phyloP scores from a whole-genome alignment of 495 filamentous ascomycete genomes.

The Penicillium manginii region DNA sequence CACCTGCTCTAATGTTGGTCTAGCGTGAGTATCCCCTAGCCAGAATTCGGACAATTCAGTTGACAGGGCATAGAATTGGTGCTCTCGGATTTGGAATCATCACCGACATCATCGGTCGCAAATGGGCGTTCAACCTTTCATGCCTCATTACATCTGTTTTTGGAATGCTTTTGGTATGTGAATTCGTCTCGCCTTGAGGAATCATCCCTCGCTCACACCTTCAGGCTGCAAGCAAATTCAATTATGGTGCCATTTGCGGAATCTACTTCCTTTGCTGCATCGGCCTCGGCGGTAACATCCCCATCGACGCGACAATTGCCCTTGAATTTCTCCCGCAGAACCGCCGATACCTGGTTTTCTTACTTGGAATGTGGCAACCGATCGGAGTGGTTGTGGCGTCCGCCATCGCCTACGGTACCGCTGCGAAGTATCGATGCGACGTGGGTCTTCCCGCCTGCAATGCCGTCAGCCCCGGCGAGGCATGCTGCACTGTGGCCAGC shows the following conservation, averaged over 20 bases:
- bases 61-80: conserved; percentile 19
- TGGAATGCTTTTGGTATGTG: conserved; percentile 41
- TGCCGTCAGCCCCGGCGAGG: conserved; percentile 26
- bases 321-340: conserved; percentile 50
- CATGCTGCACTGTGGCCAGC: conserved; percentile 51
- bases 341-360: conserved; percentile 43
- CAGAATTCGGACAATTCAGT: background rate
- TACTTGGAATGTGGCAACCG: conserved; percentile 53
- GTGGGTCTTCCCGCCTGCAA: conserved; percentile 27
- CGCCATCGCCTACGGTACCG: conserved; percentile 48
- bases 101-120: conserved; percentile 53
- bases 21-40: background rate
- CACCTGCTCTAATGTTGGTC: background rate
- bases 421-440: conserved; percentile 47
- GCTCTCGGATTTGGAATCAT: conserved; percentile 55
- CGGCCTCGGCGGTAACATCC: conserved; percentile 47
- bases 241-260: conserved; percentile 7
- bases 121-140: conserved; percentile 56
- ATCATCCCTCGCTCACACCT: background rate
- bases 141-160: conserved; percentile 49
- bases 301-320: conserved; percentile 47
- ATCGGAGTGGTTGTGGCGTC: conserved; percentile 29
- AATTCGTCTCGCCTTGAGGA: background rate
- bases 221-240: conserved; percentile 21
- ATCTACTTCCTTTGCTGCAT: conserved; percentile 13